Conservation (phyloP, 192 early-diverging fungal genomes). For the Phlyctochytrium bullatum region DNA sequence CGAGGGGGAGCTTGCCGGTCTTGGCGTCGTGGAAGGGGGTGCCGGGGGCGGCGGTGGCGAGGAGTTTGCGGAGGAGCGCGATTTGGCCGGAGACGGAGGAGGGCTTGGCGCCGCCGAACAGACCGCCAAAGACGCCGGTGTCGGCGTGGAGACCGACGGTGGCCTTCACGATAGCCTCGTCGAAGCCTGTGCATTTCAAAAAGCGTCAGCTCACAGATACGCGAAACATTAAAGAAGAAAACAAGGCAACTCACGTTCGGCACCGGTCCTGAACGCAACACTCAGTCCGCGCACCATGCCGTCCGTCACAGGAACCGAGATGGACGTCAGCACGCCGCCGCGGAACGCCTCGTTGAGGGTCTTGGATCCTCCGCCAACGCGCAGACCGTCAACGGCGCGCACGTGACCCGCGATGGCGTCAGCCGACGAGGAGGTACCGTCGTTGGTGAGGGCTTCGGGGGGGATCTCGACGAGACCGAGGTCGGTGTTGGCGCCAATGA, state of each 20-base stretch:
- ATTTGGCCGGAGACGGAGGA: slow-evolving; percentile 37
- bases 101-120: neutral
- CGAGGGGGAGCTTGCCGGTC: slow-evolving; percentile 20
- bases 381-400: slow-evolving; percentile 64
- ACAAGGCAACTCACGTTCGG: slow-evolving; percentile 32
- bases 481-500: slow-evolving; percentile 46
- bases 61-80: slow-evolving; percentile 9
- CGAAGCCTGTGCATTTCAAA: too few relatives aligned
- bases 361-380: slow-evolving; percentile 41
- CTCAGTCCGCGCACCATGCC: slow-evolving; percentile 60
- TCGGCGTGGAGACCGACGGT: slow-evolving; percentile 59
- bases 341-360: slow-evolving; percentile 9
- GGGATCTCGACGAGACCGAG: slow-evolving; percentile 70
- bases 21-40: slow-evolving; percentile 18
- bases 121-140: slow-evolving; percentile 45
- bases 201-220: slow-evolving; percentile 35
- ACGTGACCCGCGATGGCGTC: slow-evolving; percentile 33
- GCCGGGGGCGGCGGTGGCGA: neutral
- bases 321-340: slow-evolving; percentile 51
- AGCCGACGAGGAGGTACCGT: slow-evolving; percentile 44
- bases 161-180: slow-evolving; percentile 44
- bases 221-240: neutral
- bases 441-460: slow-evolving; percentile 54
- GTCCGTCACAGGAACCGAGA: slow-evolving; percentile 52
- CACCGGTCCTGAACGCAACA: slow-evolving; percentile 67